Percentiles rank a stretch among this genome's conserved stretches.
Conservation (phyloP, 768 basidiomycete species). For the Phylloporus arenicola region DNA sequence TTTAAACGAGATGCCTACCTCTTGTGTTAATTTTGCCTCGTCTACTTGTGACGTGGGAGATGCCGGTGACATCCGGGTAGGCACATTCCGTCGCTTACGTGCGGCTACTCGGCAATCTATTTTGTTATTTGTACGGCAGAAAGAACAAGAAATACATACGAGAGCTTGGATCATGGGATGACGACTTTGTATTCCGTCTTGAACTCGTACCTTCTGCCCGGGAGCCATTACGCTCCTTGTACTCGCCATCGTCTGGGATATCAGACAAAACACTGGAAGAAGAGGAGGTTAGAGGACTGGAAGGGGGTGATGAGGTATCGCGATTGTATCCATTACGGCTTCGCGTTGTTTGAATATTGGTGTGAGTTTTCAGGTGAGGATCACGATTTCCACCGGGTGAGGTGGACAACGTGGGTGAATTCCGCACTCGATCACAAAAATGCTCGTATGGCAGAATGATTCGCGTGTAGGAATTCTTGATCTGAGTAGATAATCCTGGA, state of each 20-base stretch:
- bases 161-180: slow-evolving; percentile 45
- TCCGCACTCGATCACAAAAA: slow-evolving; percentile 72
- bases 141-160: slow-evolving; percentile 26
- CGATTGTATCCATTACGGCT: slow-evolving; percentile 36
- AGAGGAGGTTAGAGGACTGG: slow-evolving; percentile 70
- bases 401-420: slow-evolving; percentile 47
- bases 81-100: slow-evolving; percentile 25
- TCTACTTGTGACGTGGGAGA: slow-evolving; percentile 24
- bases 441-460: slow-evolving; percentile 97
- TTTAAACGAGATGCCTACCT: slow-evolving; percentile 40
- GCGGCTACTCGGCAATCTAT: slow-evolving; percentile 27
- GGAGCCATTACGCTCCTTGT: slow-evolving; percentile 46
- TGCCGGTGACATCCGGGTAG: slow-evolving; percentile 20
- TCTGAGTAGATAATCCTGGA: slow-evolving; percentile 77
- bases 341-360: slow-evolving; percentile 39
- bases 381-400: slow-evolving; percentile 37
- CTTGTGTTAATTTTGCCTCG: slow-evolving; percentile 43
- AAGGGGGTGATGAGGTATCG: slow-evolving; percentile 55
- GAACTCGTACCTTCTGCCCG: slow-evolving; percentile 37
- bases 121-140: slow-evolving; percentile 6
- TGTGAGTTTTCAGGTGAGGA: slow-evolving; percentile 52
- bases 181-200: slow-evolving; percentile 49
- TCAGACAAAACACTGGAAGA: slow-evolving; percentile 77
- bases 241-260: slow-evolving; percentile 71
- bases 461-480: slow-evolving; percentile 84